Evolutionary conservation across 2,329 filamentous ascomycete genomes (phyloP), one percentile per base, ranked within the genome.

Genomic region (Epichloe baconii): DNA sequence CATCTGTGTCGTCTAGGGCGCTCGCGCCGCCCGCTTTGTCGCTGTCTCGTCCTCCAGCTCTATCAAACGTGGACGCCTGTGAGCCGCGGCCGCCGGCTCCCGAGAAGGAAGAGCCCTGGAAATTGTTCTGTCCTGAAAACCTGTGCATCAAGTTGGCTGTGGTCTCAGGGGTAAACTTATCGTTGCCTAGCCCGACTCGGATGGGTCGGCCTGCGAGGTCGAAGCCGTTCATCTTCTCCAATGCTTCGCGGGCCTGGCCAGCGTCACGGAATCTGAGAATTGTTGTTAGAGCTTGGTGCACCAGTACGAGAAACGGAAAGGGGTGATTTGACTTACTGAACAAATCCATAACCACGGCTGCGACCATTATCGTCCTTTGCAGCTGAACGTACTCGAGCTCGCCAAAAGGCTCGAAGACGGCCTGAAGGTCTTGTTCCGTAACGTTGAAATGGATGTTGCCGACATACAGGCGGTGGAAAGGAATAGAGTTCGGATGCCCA

Each of bases 391-490:
- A 96, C 67, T 97, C 93, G 53, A 98, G 83, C 72, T 95, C 90
- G 61, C 93, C 93, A 69, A 96, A 98, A 1, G 93, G 91, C 71
- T 94, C 88, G 68, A 98, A 98, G 55, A 98, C 89, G 66, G 91
- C 89, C 75, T 91, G 85, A 58, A 98, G 76, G 71, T 98, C 94
- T 67, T 85, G 83, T 71, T 98, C 93, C 65, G 89, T 96, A 67
- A 98, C 95, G 67, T 89, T 96, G 78, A 98, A 98, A 74, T 98
- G 93, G 61, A 98, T 97, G 68, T 98, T 98, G 70, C 93, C 93
- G 60, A 98, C 91, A 69, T 97, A 98, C 54, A 98, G 85, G 60
- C 94, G 87, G 71, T 98, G 93, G 75, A 97, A 97, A 23, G 93
- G 93, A 53, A 95, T 85, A 55, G 87, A 85, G 66, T 90, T 90